Evolutionary conservation across 345 rosid species (phyloP), one percentile per base, ranked within the genome.

Genomic region (Eutrema yunnanense): DNA sequence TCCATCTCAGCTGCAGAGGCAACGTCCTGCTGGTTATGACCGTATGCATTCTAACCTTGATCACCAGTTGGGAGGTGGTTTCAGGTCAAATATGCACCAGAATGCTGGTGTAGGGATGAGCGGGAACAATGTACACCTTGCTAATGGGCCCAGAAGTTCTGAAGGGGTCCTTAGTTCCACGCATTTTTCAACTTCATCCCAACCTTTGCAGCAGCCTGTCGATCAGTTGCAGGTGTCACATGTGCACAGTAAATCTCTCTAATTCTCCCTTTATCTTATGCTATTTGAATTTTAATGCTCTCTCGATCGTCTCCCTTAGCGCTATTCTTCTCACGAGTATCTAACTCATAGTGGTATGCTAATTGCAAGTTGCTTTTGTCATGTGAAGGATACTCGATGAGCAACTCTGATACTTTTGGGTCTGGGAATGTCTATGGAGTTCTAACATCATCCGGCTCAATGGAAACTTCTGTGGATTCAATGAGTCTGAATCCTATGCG

Each of bases 321-420:
- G 10, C 3, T 19, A 65, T 57, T 34, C 62, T 51, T 59, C 14
- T 60, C 32, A 34, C 12, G 30, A 33, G 68, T 52, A 62, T 54
- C 37, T 69, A 54, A 62, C 59, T 76, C 59, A 12, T 58, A 29
- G 58, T 54, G 33, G 34, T 74, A 65, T 54, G 60, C 71, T 67
- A 75, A 75, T 67, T 62, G 48, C 62, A 62, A 47, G 71, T 26
- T 66, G 51, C 22, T 53, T 53, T 68, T 14, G 22, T 79, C 86
- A 87, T 97, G 92, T 82, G 98, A 90, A 81, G 96, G 89, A 54
- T 85, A 83, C 84, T 85, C 86, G 72, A 60, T 80, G 81, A 72
- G 57, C 76, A 84, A 66, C 77, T 66, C 87, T 61, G 92, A 82
- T 81, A 69, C 86, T 72, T 73, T 86, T 70, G 89, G 84, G 67